Base-by-base conservation (phyloP, 768 basidiomycete species). In the Russula emetica region DNA sequence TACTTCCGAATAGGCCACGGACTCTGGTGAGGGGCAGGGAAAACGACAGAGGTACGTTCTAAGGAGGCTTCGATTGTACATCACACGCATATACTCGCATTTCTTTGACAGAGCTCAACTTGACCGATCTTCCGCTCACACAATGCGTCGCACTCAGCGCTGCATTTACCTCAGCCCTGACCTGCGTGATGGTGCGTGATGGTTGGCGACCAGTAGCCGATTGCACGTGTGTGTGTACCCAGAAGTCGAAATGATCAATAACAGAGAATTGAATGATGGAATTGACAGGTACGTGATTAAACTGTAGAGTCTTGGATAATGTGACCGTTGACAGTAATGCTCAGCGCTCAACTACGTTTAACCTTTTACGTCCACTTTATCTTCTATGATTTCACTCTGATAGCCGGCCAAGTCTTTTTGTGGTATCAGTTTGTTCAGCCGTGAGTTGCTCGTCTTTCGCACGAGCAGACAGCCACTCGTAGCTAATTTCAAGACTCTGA, bases 41-140 rank as follows among this genome's bases (percentile, higher is more conserved):
- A 47, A 22, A 11, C 11, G 22, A 47, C 22, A 22, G 22, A 22
- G 45, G 45, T 63, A 54, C 36, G 57, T 54, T 28, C 36, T 26
- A 7, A 26, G 14, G 1, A 18, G 24, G 32, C 42, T 36, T 36
- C 14, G 14, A 30, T 63, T 28, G 38, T 30, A 47, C 36, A 38
- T 58, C 42, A 18, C 8, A 38, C 62, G 62, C 62, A 63, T 63
- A 63, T 54, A 63, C 24, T 63, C 26, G 30, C 24, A 14, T 24
- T 26, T 44, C 22, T 52, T 42, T n/a, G 42, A 53, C 22, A 18
- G 16, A 14, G 45, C 10, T 58, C 42, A 28, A 58, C 28, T 34
- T 34, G 22, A 36, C 34, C 13, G 7, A 28, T 11, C 16, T 32
- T 26, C 7, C 40, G 36, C 36, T 44, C 9, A 44, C 10, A 44